Base-by-base conservation (phyloP, 2,329 filamentous ascomycete species). In the Penicillium rolfsii region DNA sequence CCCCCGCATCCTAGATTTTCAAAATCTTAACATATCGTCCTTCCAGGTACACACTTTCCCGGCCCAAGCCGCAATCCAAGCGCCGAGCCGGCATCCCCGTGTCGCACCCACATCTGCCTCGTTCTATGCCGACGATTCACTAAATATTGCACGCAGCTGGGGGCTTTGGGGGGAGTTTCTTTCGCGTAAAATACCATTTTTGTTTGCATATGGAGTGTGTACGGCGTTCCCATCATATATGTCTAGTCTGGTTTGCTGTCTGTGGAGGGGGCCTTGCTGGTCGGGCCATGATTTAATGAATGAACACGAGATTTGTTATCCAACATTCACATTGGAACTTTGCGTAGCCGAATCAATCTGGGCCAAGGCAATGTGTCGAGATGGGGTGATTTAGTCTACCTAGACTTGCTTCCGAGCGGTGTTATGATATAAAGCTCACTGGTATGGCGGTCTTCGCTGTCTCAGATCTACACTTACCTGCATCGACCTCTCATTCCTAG, bases 11-110 rank as follows among this genome's bases (percentile, higher is more conserved):
- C 5, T n/a, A 4, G 2, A 24, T 52, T 12, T 55, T 35, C 9
- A 11, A 33, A 50, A 57, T 38, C 19, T 57, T 66, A 67, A 69
- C 53, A 50, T 50, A 7, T 38, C 45, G 7, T 19, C 40, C 40
- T 57, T 54, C 11, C 28, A 77, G 75, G 64, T 77, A 78, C 63
- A 78, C 76, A 22, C 73, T 78, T 43, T 74, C 76, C 46, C 65
- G 76, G 52, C 76, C 76, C 53, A 78, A 77, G 54, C 73, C 76
- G n/a, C 73, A 73, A 45, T 78, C 76, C 9, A 75, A 76, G 60
- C 75, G 76, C 45, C 71, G 67, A 61, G 76, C 76, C 1, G 76
- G 76, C 43, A 70, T 78, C 35, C 61, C 74, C 9, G 71, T 73
- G 22, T 68, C 70, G 9, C 71, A 74, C 55, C 73, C 73, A n/a